phyloP scores from a whole-genome alignment of 345 rosid species.

The Moringa oleifera region DNA sequence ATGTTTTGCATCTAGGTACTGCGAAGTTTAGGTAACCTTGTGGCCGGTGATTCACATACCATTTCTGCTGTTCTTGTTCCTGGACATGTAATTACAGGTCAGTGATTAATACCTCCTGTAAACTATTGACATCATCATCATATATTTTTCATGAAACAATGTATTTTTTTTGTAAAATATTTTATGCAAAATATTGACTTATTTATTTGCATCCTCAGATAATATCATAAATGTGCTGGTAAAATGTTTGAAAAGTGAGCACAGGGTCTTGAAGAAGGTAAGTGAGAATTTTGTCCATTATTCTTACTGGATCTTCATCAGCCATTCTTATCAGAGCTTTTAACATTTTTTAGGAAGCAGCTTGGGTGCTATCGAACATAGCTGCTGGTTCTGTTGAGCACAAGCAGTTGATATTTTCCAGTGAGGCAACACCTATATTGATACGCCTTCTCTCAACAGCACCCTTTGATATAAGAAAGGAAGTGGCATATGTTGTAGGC shows the following conservation, averaged over 20 bases:
- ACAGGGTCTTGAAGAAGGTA: constrained; percentile 91
- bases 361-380: constrained; percentile 94
- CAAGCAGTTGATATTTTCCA: constrained; percentile 62
- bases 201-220: constrained; percentile 32
- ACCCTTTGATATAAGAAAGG: constrained; percentile 83
- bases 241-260: constrained; percentile 88
- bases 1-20: constrained; percentile 45
- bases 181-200: constrained; percentile 14
- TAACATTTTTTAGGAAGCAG: constrained; percentile 60
- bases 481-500: constrained; percentile 86
- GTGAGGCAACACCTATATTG: constrained; percentile 65
- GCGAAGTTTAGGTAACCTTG: constrained; percentile 87
- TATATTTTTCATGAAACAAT: constrained; percentile 11
- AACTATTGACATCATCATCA: constrained; percentile 10
- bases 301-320: neutral
- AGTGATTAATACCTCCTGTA: constrained; percentile 23
- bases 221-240: constrained; percentile 55
- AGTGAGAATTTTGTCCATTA: neutral
- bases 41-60: constrained; percentile 80
- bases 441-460: constrained; percentile 67
- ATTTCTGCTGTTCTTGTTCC: constrained; percentile 48
- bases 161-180: neutral
- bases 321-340: constrained; percentile 6
- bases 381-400: constrained; percentile 91
- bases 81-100: constrained; percentile 65